Evolutionary conservation across 441 rosid species (phyloP), one percentile per base, ranked within the genome.

Genomic region (Populus tomentosa): DNA sequence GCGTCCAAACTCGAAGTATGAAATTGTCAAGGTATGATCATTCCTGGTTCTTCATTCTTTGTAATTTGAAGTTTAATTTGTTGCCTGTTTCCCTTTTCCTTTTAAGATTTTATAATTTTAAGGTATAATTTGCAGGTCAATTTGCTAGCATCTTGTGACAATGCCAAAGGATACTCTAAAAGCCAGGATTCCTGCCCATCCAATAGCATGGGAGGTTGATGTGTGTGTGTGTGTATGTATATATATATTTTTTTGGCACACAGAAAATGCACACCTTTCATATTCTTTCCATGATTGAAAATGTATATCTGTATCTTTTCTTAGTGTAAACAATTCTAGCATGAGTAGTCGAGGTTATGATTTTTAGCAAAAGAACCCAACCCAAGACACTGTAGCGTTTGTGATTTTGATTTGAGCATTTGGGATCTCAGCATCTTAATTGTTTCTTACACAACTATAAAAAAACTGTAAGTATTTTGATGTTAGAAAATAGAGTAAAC

Each of bases 21-120:
- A 93, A 85, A 95, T 95, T 75, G 93, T 95, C 66, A 95, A 95
- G 97, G 99, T 94, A 87, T 67, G 90, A 88, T 73, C 72, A 70
- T 14, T 32, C 61, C 56, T 32, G 21, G 32, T 21, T 36, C 72
- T 62, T 69, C 28, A 65, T 46, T 26, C 70, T 13, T 33, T 67
- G n/a, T 28, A 32, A 4, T 16, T 1, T 23, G 18, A 18, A 67
- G 33, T 5, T 2, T 26, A 26, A 26, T 26, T 28, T 67, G 28
- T 40, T 78, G 13, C 72, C 46, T 18, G 61, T 76, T 1, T 23
- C 36, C n/a, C 3, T 20, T 3, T 68, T 8, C 10, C 72, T 16
- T 40, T 6, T 23, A 1, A 5, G 79, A 69, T 68, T 53, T 59
- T 38, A 70, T 79, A 21, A 50, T 23, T 69, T 56, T 28, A 6